phyloP scores from a whole-genome alignment of 2,329 filamentous ascomycete genomes.

The Didymella exigua region DNA sequence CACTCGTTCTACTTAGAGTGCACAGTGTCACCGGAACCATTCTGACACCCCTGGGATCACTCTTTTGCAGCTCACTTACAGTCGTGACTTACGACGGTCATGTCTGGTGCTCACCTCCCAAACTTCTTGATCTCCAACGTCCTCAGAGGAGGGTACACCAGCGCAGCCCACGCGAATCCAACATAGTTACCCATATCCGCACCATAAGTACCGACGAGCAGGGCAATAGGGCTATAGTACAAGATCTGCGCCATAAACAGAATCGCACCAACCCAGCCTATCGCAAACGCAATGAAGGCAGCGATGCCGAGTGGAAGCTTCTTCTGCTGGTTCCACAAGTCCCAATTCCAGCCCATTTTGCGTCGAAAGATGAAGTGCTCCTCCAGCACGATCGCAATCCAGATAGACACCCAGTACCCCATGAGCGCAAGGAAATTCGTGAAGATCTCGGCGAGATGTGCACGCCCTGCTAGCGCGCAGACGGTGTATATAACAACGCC shows the following conservation, averaged over 20 bases:
- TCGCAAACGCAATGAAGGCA: slow-evolving; percentile 64
- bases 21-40: background rate
- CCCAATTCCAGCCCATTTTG: slow-evolving; percentile 62
- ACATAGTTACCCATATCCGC: slow-evolving; percentile 67
- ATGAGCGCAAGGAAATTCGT: slow-evolving; percentile 72
- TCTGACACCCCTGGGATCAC: background rate
- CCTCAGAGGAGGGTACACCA: slow-evolving; percentile 62
- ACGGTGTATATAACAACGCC: slow-evolving; percentile 67
- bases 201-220: slow-evolving; percentile 62
- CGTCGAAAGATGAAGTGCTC: slow-evolving; percentile 68
- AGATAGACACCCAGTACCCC: slow-evolving; percentile 72
- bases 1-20: too few species aligned
- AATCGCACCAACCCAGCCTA: slow-evolving; percentile 70
- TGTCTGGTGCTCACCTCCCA: slow-evolving; percentile 49
- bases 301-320: slow-evolving; percentile 68
- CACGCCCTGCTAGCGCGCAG: slow-evolving; percentile 67
- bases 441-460: slow-evolving; percentile 67
- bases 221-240: slow-evolving; percentile 69
- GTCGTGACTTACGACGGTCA: too few species aligned
- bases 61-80: background rate
- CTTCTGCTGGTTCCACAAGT: slow-evolving; percentile 62
- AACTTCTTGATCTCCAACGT: slow-evolving; percentile 58
- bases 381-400: slow-evolving; percentile 66
- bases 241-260: slow-evolving; percentile 73
- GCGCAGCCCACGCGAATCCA: slow-evolving; percentile 63